Conservation (phyloP, 495 filamentous ascomycete species). For the Tuber melanosporum region DNA sequence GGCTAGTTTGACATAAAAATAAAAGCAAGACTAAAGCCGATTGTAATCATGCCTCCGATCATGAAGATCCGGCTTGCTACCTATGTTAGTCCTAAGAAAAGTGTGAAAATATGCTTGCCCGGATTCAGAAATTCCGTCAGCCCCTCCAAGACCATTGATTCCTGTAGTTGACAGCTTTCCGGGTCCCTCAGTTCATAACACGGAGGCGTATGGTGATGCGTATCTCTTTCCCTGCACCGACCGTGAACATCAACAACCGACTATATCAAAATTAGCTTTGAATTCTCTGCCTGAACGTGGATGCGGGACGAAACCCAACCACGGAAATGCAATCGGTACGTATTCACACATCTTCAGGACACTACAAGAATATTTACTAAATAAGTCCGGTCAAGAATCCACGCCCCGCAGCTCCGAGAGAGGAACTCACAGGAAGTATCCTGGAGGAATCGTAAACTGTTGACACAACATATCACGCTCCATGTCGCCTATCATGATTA, state of each 20-base stretch:
- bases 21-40: slow-evolving; percentile 49
- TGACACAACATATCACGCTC: slow-evolving; percentile 17
- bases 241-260: slow-evolving; percentile 55
- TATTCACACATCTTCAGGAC: not conserved
- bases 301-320: slow-evolving; percentile 7
- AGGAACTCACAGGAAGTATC: slow-evolving; percentile 49
- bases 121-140: slow-evolving; percentile 51
- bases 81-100: not conserved
- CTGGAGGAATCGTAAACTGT: slow-evolving; percentile 40
- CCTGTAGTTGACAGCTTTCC: slow-evolving; percentile 53
- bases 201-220: slow-evolving; percentile 54
- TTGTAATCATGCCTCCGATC: slow-evolving; percentile 58
- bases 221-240: slow-evolving; percentile 53
- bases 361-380: slow-evolving; percentile 34
- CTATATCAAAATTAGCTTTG: slow-evolving; percentile 37
- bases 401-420: slow-evolving; percentile 52
- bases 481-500: slow-evolving; percentile 45
- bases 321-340: not conserved
- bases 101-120: slow-evolving; percentile 27
- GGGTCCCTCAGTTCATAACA: slow-evolving; percentile 54
- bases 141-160: slow-evolving; percentile 49
- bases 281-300: not conserved
- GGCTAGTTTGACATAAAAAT: slow-evolving; percentile 54
- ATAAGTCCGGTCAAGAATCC: slow-evolving; percentile 54
- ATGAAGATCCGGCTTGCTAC: slow-evolving; percentile 53